Conservation (phyloP, 768 basidiomycete genomes). For the Tulasnella calospora region DNA sequence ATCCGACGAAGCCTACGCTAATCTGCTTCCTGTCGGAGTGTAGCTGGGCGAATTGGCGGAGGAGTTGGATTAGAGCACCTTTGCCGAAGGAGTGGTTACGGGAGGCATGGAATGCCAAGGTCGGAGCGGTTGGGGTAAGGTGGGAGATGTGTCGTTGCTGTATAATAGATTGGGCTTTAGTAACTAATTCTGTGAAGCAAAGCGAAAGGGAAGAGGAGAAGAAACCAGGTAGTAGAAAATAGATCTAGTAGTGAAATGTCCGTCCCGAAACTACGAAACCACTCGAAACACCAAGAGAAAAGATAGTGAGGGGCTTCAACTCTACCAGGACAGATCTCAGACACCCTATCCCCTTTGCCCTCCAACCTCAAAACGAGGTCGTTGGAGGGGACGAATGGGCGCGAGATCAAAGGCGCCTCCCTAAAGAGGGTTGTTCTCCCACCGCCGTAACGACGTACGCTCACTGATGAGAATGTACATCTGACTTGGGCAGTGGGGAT, state of each 20-base stretch:
- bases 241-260: slow-evolving; percentile 35
- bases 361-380: slow-evolving; percentile 37
- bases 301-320: slow-evolving; percentile 39
- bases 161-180: neutral
- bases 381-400: slow-evolving; percentile 21
- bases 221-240: slow-evolving; percentile 25
- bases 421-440: slow-evolving; percentile 41
- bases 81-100: slow-evolving; percentile 99
- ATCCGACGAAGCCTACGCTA: slow-evolving; percentile 95
- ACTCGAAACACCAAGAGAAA: slow-evolving; percentile 11
- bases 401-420: slow-evolving; percentile 20
- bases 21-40: slow-evolving; percentile 99
- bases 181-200: neutral
- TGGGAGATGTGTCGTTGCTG: slow-evolving; percentile 95
- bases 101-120: slow-evolving; percentile 97
- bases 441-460: slow-evolving; percentile 45
- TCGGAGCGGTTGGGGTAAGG: slow-evolving; percentile 89
- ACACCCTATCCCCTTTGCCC: slow-evolving; percentile 35
- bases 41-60: slow-evolving; percentile 92
- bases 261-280: slow-evolving; percentile 45
- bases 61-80: slow-evolving; percentile 92
- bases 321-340: slow-evolving; percentile 38
- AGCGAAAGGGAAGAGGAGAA: slow-evolving; percentile 11
- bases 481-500: slow-evolving; percentile 46
- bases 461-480: slow-evolving; percentile 31